Base-by-base conservation (phyloP, 139 green algal species). In the Chlorella vulgaris region DNA sequence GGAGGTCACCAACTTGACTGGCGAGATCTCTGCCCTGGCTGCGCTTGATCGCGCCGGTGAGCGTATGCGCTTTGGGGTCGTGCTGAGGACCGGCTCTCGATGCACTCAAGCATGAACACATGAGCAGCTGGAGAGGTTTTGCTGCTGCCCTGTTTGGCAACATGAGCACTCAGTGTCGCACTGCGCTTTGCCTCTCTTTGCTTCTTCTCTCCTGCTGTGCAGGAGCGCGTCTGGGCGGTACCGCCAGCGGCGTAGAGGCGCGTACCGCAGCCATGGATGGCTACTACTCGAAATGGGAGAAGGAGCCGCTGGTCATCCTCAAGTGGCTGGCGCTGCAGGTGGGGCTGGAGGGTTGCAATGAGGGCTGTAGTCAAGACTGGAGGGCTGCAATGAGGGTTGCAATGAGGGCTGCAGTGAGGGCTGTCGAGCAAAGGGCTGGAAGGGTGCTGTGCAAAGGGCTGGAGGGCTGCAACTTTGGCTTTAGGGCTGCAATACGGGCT, bases 1-100 rank as follows among this genome's bases (percentile, higher is more conserved):
- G 38, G 78, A 78, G 13, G 96, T 96, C 13, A 94, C 88, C 50
- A 99, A 99, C 93, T 99, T 99, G 97, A 99, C 96, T 5, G 97
- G 99, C 82, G 85, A 93, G 84, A 93, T 98, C 33, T 85, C 90
- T 6, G 94, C 95, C 0, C 87, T 99, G 36, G 84, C 85, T 3
- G 84, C 89, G 0, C 89, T 99, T 67, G 82, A 85, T 33, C 86
- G 89, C 29, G 78, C 61, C 21, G 83, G 83, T 77, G 33, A 18
- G 55, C 18, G 15, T 21, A 31, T n/a, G n/a, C n/a, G 55, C 5
- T n/a, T 28, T 65, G 55, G 15, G 55, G 28, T 5, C 18, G 15
- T 28, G 55, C 55, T 5, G n/a, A n/a, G n/a, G n/a, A n/a, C n/a
- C n/a, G n/a, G n/a, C n/a, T n/a, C n/a, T n/a, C n/a, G n/a, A n/a